These are phyloP conservation scores for Fusarium caatingaense DNA, from an alignment of 2,329 filamentous ascomycete species.

Conservation along the genomic window DNA sequence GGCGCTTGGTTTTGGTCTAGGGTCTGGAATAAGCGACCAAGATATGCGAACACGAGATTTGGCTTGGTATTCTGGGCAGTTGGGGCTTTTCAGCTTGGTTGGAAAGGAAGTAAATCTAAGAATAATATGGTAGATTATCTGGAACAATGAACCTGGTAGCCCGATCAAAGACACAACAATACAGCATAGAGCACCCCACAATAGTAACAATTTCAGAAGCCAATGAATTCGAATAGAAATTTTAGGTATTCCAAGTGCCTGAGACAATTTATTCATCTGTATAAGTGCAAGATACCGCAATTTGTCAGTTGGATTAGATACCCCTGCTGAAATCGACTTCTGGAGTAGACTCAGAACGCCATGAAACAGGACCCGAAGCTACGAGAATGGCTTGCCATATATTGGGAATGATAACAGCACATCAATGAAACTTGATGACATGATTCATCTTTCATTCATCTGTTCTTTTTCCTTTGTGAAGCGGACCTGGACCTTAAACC, in stretches of 20 bases:
- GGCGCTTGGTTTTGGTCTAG: constrained; percentile 2
- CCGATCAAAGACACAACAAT: no score
- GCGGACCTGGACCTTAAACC: neutral
- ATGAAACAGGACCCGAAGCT: neutral
- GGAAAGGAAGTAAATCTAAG: no score
- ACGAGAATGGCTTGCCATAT: fast-evolving
- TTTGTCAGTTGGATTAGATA: neutral
- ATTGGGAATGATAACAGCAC: neutral
- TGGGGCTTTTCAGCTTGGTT: neutral
- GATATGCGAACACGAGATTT: constrained; percentile 15
- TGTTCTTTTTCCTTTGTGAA: neutral
- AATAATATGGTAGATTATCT: neutral
- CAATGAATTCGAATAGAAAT: neutral
- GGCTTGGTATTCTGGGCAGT: neutral
- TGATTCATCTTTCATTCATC: neutral
- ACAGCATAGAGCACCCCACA: neutral
- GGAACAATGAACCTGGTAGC: neutral
- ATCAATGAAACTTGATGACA: neutral
- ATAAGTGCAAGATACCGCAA: neutral
- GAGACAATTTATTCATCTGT: neutral
- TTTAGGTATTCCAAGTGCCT: neutral
- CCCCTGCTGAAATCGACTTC: neutral
- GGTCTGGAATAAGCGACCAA: constrained; percentile 22
- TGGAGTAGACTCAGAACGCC: neutral
- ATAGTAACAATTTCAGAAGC: neutral